Percentiles rank a stretch among this genome's conserved stretches.
These are phyloP conservation scores for Canna indica DNA, from an alignment of 176 grass and related monocot species.

Conservation along the genomic window DNA sequence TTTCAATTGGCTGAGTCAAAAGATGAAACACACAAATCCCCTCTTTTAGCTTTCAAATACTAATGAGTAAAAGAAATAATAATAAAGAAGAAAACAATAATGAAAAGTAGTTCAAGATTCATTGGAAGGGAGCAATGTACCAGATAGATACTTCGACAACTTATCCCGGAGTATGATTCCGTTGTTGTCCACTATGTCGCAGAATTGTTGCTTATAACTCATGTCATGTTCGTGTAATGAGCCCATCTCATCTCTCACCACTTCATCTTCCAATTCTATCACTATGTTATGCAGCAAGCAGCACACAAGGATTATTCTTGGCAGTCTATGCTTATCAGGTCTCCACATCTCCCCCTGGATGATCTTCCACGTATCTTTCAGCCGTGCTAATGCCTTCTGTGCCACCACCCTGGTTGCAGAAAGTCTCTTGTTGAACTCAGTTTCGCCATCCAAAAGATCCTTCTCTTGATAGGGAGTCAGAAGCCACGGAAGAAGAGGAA, in stretches of 20 bases:
- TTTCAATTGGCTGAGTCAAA: not conserved
- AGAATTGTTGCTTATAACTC: conserved; percentile 62
- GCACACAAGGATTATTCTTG: conserved; percentile 89
- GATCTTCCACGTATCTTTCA: conserved; percentile 87
- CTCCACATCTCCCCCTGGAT: conserved; percentile 95
- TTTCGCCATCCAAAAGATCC: conserved; percentile 30
- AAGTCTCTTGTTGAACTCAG: conserved; percentile 45
- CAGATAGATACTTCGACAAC: conserved; percentile 37
- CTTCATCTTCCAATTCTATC: conserved; percentile 50
- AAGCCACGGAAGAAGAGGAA: conserved; percentile 65
- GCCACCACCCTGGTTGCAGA: conserved; percentile 32
- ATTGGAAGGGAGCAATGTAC: conserved; percentile 4
- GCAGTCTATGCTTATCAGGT: conserved; percentile 76
- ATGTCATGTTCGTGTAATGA: conserved; percentile 34
- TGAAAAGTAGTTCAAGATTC: not conserved
- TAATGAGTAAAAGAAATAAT: not conserved
- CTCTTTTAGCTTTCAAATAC: not conserved
- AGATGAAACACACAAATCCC: too few relatives aligned
- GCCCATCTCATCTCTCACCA: conserved; percentile 5
- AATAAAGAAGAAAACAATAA: not conserved
- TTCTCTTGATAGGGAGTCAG: conserved; percentile 52
- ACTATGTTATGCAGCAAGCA: conserved; percentile 78
- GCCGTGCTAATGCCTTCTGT: conserved; percentile 43
- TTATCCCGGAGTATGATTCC: conserved; percentile 43
- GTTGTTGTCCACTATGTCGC: conserved; percentile 43